Evolutionary conservation across 1,284 basidiomycete genomes (phyloP), one percentile per base, ranked within the genome.

Genomic region (Serendipita sp.): DNA sequence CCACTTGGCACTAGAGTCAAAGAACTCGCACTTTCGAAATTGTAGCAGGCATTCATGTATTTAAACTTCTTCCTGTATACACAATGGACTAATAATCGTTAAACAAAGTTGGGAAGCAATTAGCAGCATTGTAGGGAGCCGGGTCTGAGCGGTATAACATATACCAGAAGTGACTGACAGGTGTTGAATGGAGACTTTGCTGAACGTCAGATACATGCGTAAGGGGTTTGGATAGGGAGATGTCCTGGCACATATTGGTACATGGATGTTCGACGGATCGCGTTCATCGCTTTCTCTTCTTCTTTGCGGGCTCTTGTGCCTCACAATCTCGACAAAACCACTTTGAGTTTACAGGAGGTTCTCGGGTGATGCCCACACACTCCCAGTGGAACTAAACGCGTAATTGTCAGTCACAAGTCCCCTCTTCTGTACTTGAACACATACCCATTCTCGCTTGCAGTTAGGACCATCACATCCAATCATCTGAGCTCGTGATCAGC

Each of bases 391-490:
- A 92, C 87, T 88, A 34, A 50, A 42, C 44, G 50, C 43, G 45
- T 62, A 60, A 61, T 45, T 30, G 47, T 6, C 62, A 41, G 34
- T 10, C 1, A 38, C 60, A 38, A 53, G 17, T 42, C 13, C 13
- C 38, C 6, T 41, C 6, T 41, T 5, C 38, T 41, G 5, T 41
- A 13, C 38, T 41, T 13, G n/a, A 32, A 5, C 35, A 75, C 82
- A 69, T 68, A 84, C 87, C 90, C 90, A 93, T 81, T 91, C 88
- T 43, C 77, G 74, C 67, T 79, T 74, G 70, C 90, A 93, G 35
- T 77, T 74, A 42, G 74, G 72, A 66, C 80, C 80, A 70, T 93
- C 91, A 69, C 90, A 93, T 2, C 76, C 89, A 65, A 93, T 83
- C 91, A 93, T 92, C 88, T 91, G 67, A 58, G 26, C 15, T 38